Evolutionary conservation across 1,139 yeast genomes (phyloP).

Genomic region (Groenewaldozyma sp.): DNA sequence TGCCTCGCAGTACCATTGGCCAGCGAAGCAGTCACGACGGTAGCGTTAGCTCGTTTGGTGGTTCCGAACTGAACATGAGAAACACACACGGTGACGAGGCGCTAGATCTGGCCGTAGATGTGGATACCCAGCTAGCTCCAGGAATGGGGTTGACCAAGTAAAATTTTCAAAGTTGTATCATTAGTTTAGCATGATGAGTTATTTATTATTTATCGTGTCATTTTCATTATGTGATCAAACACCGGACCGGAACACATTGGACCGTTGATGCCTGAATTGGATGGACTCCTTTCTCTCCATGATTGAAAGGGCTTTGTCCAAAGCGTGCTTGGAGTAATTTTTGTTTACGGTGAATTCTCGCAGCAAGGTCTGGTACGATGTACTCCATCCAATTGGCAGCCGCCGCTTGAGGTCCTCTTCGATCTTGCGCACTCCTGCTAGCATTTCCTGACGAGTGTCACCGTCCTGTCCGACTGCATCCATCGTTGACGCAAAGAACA

Average conservation of each 20-base stretch:
- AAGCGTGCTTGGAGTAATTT: slow-evolving; percentile 56
- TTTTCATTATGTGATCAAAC: slow-evolving; percentile 39
- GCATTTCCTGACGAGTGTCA: slow-evolving; percentile 41
- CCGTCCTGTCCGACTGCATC: slow-evolving; percentile 84
- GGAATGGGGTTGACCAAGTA: no score
- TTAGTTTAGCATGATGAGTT: no score
- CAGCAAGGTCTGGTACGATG: slow-evolving; percentile 75
- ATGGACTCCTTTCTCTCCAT: slow-evolving; percentile 82
- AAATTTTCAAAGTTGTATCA: no score
- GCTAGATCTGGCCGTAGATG: no score
- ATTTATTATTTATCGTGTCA: no score
- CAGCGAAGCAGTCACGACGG: no score
- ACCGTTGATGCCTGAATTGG: slow-evolving; percentile 81
- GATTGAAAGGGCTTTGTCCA: slow-evolving; percentile 75
- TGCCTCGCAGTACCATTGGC: no score
- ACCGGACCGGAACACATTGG: slow-evolving; percentile 73
- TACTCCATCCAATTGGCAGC: slow-evolving; percentile 94
- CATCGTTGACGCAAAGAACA: slow-evolving; percentile 96
- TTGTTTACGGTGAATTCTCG: slow-evolving; percentile 72
- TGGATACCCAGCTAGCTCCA: not conserved
- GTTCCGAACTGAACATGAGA: no score
- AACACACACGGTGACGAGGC: no score
- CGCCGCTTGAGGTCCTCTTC: slow-evolving; percentile 83
- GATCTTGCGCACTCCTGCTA: slow-evolving; percentile 64
- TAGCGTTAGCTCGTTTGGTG: no score